Evolutionary conservation across 164 flowering plant genomes (phyloP), one percentile per base, ranked within the genome.

Genomic region (Magnolia sinica): DNA sequence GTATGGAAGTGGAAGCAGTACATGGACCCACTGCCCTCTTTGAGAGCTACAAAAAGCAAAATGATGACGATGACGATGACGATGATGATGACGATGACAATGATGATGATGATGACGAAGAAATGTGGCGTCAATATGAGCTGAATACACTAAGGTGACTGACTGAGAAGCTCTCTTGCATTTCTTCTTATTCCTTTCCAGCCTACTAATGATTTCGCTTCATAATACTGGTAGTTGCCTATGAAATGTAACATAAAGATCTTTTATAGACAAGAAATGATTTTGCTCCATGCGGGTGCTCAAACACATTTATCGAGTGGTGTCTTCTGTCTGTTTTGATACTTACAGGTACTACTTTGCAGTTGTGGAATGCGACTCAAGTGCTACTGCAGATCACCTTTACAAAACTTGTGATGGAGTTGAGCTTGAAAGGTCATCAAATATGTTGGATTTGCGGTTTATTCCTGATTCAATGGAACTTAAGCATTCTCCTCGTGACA

Each of bases 331-430:
- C 55, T 20, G 37, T 49, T 20, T 7, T n/a, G n/a, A 8, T 23
- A 22, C 64, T 23, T 55, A 16, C 86, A 96, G 99, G 83, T 96
- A 96, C 78, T 92, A 90, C 73, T 94, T 80, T 85, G 98, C 92
- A 66, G 99, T 94, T 19, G 96, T 91, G 72, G 97, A 88, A 78
- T 96, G 98, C 79, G 97, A 96, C 84, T 92, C 99, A 27, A 78
- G 72, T 81, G 90, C 91, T 52, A 96, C 97, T 11, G 97, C 98
- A 73, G 96, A 91, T 79, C 78, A 90, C 80, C 87, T 96, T 29
- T 96, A 96, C 79, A 91, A 90, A 83, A 76, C 80, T 69, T 92
- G 93, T 85, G 97, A 96, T 85, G 97, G 98, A 19, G 69, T 86
- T 66, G 99, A 94, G 85, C 84, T 92, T 80, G 97, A 88, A 84